phyloP scores from a whole-genome alignment of 257 asterid species.

The Voacanga thouarsii region DNA sequence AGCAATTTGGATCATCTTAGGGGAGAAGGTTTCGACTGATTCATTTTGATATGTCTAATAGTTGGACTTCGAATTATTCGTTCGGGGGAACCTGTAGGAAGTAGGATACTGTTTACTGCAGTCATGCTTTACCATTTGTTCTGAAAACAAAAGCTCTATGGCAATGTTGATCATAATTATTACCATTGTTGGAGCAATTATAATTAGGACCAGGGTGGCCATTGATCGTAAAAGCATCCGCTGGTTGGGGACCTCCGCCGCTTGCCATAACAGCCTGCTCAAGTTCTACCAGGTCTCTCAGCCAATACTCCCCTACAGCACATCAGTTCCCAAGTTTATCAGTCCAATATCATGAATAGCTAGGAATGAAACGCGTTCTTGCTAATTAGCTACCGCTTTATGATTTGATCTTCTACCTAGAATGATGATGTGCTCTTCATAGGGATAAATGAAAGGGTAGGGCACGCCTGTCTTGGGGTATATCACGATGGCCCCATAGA shows the following conservation, averaged over 20 bases:
- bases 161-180: background rate
- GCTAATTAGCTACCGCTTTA: background rate
- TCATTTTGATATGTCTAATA: background rate
- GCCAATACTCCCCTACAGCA: slow-evolving; percentile 56
- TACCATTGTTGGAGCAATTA: slow-evolving; percentile 60
- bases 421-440: slow-evolving; percentile 47
- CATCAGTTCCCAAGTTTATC: background rate
- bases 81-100: background rate
- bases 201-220: slow-evolving; percentile 75
- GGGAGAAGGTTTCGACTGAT: background rate
- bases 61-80: background rate
- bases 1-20: background rate
- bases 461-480: slow-evolving; percentile 54
- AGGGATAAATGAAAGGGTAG: slow-evolving; percentile 54
- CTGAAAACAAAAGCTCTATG: too few species aligned
- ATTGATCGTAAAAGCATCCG: slow-evolving; percentile 62
- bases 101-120: background rate
- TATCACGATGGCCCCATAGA: slow-evolving; percentile 55
- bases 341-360: background rate
- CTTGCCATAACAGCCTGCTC: slow-evolving; percentile 45
- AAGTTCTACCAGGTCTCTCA: slow-evolving; percentile 38
- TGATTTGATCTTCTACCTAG: slow-evolving; percentile 33
- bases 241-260: slow-evolving; percentile 51
- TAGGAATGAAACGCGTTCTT: background rate
- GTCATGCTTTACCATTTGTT: background rate